phyloP scores from a whole-genome alignment of 1,284 basidiomycete species.

The Fistulinella cinereoalba region DNA sequence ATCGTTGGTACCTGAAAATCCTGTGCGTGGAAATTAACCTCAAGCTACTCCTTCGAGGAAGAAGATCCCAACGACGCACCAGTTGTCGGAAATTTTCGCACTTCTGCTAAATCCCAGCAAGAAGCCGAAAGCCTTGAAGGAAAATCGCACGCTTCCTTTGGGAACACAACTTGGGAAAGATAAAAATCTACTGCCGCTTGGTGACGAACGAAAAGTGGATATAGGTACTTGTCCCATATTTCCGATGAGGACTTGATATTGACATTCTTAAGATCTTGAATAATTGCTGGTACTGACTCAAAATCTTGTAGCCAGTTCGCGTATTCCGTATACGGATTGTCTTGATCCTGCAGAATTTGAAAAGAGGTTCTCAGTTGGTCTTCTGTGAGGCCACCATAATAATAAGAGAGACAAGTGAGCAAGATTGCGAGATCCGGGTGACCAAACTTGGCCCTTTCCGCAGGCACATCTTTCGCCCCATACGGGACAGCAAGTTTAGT shows the following conservation, averaged over 20 bases:
- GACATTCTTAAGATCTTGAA: conserved; percentile 16
- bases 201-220: conserved; percentile 40
- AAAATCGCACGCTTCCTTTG: conserved; percentile 42
- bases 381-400: conserved; percentile 44
- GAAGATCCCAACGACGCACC: conserved; percentile 4
- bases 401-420: conserved; percentile 50
- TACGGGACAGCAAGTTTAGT: conserved; percentile 51
- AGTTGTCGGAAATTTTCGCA: not conserved
- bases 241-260: conserved; percentile 42
- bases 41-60: not conserved
- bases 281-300: conserved; percentile 7
- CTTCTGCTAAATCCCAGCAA: conserved; percentile 50
- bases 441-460: conserved; percentile 47
- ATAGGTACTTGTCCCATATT: conserved; percentile 31
- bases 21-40: not conserved
- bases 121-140: conserved; percentile 44
- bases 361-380: conserved; percentile 40
- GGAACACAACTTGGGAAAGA: conserved; percentile 30
- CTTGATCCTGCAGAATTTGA: conserved; percentile 38
- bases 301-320: conserved; percentile 37
- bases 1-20: conserved; percentile 23
- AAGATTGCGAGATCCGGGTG: conserved; percentile 49
- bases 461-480: conserved; percentile 49
- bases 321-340: conserved; percentile 45
- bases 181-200: conserved; percentile 46